These are phyloP conservation scores for Casuarina cunninghamiana DNA, from an alignment of 306 rosid genomes.

Conservation along the genomic window DNA sequence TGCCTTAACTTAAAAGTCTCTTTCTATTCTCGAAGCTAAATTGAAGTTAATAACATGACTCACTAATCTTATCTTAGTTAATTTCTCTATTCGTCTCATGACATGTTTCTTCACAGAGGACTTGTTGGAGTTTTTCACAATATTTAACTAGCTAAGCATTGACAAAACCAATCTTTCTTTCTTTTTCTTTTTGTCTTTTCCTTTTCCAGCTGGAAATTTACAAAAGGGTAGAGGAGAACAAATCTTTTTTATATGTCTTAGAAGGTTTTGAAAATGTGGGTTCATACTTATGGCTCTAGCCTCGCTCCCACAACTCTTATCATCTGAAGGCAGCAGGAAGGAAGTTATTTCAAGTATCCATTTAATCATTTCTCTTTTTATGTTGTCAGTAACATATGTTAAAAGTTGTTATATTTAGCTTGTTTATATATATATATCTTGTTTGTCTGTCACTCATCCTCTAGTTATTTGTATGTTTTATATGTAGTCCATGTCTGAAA, in stretches of 20 bases:
- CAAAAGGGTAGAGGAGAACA: slow-evolving; percentile 78
- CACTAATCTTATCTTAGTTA: not conserved
- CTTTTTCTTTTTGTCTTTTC: not conserved
- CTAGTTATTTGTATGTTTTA: not conserved
- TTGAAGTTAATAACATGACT: not conserved
- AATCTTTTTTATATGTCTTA: slow-evolving; percentile 45
- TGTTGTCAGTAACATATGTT: not conserved
- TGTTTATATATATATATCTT: not conserved
- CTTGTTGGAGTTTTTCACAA: not conserved
- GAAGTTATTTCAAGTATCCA: slow-evolving; percentile 76
- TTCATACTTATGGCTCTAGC: slow-evolving; percentile 55
- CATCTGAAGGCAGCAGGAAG: slow-evolving; percentile 79
- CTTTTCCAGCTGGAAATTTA: slow-evolving; percentile 67
- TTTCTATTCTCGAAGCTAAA: not conserved
- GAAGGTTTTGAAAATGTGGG: slow-evolving; percentile 82
- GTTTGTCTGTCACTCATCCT: not conserved
- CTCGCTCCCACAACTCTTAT: slow-evolving; percentile 64
- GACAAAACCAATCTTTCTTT: not conserved
- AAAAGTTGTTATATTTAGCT: not conserved
- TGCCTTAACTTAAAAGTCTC: not conserved
- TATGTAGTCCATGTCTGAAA: not conserved
- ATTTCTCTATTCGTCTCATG: not conserved
- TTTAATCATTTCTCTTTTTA: not conserved
- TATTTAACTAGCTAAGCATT: not conserved
- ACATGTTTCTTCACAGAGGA: not conserved